Percentiles rank a stretch among this genome's conserved stretches.
Conservation (phyloP, 345 rosid genomes). For the Noccaea caerulescens region DNA sequence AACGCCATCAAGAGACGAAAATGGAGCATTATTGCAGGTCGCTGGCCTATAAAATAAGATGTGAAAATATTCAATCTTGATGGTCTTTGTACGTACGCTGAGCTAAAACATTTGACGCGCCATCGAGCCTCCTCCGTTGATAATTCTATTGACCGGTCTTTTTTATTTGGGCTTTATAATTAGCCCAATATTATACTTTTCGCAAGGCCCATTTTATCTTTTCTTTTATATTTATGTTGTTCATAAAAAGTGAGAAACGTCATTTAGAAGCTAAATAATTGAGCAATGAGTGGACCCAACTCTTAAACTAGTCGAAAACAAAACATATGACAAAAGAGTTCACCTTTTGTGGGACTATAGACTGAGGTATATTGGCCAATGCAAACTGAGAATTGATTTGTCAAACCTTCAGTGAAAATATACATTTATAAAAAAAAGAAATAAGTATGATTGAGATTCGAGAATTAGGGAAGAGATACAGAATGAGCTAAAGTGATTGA, state of each 20-base stretch:
- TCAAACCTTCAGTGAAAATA: constrained; percentile 1
- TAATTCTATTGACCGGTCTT: background rate
- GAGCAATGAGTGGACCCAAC: constrained; percentile 36
- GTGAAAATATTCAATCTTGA: background rate
- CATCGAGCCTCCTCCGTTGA: constrained; percentile 8
- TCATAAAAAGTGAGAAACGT: background rate
- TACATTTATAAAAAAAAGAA: background rate
- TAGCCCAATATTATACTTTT: background rate
- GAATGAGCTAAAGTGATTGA: constrained; percentile 22
- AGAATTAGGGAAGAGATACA: constrained; percentile 18
- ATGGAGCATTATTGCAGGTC: background rate
- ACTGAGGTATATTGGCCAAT: constrained; percentile 26
- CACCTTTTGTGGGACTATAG: constrained; percentile 29
- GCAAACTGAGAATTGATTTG: constrained; percentile 16
- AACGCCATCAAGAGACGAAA: constrained; percentile 15
- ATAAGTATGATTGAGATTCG: constrained; percentile 24
- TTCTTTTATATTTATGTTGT: too few species aligned
- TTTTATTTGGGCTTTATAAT: background rate
- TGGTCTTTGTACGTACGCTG: constrained; percentile 10
- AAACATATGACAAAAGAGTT: constrained; percentile 34
- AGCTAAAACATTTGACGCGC: constrained; percentile 13
- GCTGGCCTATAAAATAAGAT: background rate
- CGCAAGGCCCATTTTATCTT: background rate
- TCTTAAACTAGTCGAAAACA: constrained; percentile 23
- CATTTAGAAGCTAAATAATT: constrained; percentile 20